Evolutionary conservation across 2,329 filamentous ascomycete species (phyloP), one percentile per base, ranked within the genome.

Genomic region (Aspergillus sp.): DNA sequence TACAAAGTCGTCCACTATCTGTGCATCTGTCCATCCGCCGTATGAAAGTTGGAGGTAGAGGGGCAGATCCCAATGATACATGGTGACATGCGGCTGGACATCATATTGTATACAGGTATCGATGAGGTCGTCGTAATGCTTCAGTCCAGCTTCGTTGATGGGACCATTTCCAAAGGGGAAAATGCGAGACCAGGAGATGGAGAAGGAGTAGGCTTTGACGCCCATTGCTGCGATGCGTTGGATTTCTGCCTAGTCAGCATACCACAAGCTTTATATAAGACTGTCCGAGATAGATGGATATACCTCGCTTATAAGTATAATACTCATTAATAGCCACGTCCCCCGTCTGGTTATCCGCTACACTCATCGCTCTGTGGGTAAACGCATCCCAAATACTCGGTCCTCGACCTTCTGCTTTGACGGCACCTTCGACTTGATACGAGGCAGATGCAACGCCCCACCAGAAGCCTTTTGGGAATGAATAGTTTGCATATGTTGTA

Each of bases 321-420:
- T 75, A 75, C 42, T 73, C 64, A 40, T 72, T 68, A 44, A 69
- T 66, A 3, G 68, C 66, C 13, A 79, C 56, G 49, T 79, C 74
- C 0, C n/a, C n/a, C n/a, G 70, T 76, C 33, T 61, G 71, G 28
- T 60, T 64, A 40, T 47, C 54, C 19, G 70, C 65, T 56, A 54
- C 61, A 40, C 42, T 42, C 30, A 32, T 7, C 11, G 30, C 30
- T 11, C 30, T 11, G 31, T n/a, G n/a, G n/a, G n/a, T n/a, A n/a
- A 67, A 55, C 3, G 58, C 62, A 46, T 70, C 67, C 65, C 67
- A 68, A 10, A 70, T 63, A 6, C 61, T 62, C 7, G 56, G 58
- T 9, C 61, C 63, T 27, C 60, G 53, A 19, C 67, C 67, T 44
- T 67, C 68, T 37, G 58, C 57, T 26, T 57, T 54, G 6, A 59